These are phyloP conservation scores for Phytophthora macrochlamydospora DNA, from an alignment of 352 stramenopile genomes.

Conservation along the genomic window DNA sequence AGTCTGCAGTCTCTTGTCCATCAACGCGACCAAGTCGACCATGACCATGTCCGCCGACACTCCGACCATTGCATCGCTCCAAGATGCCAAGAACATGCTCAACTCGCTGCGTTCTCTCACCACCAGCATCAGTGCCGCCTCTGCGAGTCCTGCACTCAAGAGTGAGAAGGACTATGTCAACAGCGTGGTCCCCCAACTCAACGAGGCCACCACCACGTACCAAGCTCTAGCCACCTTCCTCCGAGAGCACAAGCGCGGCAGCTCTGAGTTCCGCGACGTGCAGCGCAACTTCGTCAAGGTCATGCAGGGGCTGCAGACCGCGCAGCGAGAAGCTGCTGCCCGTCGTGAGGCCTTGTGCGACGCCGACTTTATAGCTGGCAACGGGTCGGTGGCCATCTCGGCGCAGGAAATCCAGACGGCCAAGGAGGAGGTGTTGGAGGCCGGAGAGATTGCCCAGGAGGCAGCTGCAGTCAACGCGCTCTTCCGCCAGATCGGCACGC, in stretches of 20 bases:
- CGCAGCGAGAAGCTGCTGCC: conserved; percentile 55
- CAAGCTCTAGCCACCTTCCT: conserved; percentile 67
- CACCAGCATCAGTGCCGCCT: conserved; percentile 35
- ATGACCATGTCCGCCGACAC: conserved; percentile 12
- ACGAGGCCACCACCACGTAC: conserved; percentile 65
- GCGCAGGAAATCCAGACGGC: conserved; percentile 73
- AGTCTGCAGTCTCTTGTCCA: background rate
- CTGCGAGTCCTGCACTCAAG: conserved; percentile 45
- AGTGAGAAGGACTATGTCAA: conserved; percentile 62
- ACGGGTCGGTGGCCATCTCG: conserved; percentile 46
- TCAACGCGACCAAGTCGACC: background rate
- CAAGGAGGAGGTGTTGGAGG: conserved; percentile 77
- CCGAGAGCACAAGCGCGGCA: conserved; percentile 60
- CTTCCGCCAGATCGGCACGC: conserved; percentile 69
- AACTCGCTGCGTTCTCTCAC: conserved; percentile 44
- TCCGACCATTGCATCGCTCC: conserved; percentile 43
- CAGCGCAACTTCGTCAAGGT: conserved; percentile 66
- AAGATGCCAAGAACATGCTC: conserved; percentile 46
- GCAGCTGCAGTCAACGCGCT: conserved; percentile 70
- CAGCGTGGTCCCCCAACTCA: conserved; percentile 50
- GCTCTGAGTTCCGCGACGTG: conserved; percentile 53
- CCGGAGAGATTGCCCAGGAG: conserved; percentile 64
- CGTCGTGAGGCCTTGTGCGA: conserved; percentile 73
- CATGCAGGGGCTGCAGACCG: conserved; percentile 77
- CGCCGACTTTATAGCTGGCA: conserved; percentile 62